Base-by-base conservation (phyloP, 306 rosid genomes). In the Vigna trinervia region DNA sequence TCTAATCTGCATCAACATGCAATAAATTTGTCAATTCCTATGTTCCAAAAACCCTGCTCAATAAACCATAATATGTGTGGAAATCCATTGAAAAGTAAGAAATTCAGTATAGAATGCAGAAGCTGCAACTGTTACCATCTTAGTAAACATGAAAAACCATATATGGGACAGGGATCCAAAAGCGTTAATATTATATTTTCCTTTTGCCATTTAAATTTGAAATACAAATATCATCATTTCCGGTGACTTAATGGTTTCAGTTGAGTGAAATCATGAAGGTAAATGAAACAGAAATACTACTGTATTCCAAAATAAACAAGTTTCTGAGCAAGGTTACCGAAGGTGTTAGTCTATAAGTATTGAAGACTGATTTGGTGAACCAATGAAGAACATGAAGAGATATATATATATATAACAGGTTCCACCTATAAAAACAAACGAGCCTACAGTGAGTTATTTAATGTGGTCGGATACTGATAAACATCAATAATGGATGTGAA, bases 1-100 rank as follows among this genome's bases (percentile, higher is more conserved):
- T 63, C 5, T 10, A 51, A 50, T 39, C 93, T 87, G 85, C 81
- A 73, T 56, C 8, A 68, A 63, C 66, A 54, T 65, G 23, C 38
- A 56, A 8, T 32, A 56, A 56, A 34, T 58, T n/a, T 76, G 65
- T 57, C 5, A 77, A 20, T 11, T 8, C 50, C 12, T 9, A n/a
- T 41, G 36, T 39, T 5, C 11, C n/a, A 9, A 41, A 54, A 72
- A n/a, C 50, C 65, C 57, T 36, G 4, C 32, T 52, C 74, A 30
- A 0, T 11, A 50, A 28, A 71, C 61, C 63, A 51, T 9, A 39
- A 8, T 5, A 39, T 8, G 45, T 39, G 11, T 39, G 10, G 45
- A 39, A 39, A 39, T 39, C 45, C 46, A 41, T 9, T 41, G 46
- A 41, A 4, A 41, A 41, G 12, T 41, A 41, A 41, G 46, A 41